These are phyloP conservation scores for Candida glucosophila DNA, from an alignment of 1,139 yeast species.

Conservation along the genomic window DNA sequence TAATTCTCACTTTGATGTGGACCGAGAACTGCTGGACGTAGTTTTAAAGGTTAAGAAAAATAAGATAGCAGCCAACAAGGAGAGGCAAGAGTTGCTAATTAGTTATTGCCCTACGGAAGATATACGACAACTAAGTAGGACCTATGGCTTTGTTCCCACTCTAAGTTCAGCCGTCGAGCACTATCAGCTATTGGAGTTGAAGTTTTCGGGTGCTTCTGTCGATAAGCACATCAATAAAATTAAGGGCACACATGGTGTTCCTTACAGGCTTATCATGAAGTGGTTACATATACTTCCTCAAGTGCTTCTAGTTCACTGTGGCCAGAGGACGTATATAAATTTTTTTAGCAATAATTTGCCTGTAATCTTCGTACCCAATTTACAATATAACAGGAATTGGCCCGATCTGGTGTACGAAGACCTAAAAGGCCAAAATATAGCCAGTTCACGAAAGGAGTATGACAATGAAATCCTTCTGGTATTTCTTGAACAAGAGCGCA, in stretches of 20 bases:
- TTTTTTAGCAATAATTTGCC: conserved; percentile 10
- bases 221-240: conserved; percentile 2
- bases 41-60: conserved; percentile 15
- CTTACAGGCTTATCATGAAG: conserved; percentile 9
- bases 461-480: conserved; percentile 8
- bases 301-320: conserved; percentile 11
- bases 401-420: conserved; percentile 6
- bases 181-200: conserved; percentile 9
- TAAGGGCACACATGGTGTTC: conserved; percentile 2
- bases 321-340: conserved; percentile 11
- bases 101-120: conserved; percentile 42
- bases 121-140: conserved; percentile 34
- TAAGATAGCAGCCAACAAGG: conserved; percentile 7
- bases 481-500: conserved; percentile 16
- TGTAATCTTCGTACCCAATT: conserved; percentile 8
- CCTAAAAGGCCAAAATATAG: conserved; percentile 6
- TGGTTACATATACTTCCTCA: conserved; percentile 20
- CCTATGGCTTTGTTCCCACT: conserved; percentile 53
- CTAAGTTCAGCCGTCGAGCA: conserved; percentile 5
- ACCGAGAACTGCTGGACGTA: conserved; percentile 37
- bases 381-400: conserved; percentile 11
- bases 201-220: conserved; percentile 1
- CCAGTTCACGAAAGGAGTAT: conserved; percentile 6
- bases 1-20: conserved; percentile 59
- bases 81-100: conserved; percentile 26